phyloP scores from a whole-genome alignment of 2,329 filamentous ascomycete species.

The Leptographium procerum region DNA sequence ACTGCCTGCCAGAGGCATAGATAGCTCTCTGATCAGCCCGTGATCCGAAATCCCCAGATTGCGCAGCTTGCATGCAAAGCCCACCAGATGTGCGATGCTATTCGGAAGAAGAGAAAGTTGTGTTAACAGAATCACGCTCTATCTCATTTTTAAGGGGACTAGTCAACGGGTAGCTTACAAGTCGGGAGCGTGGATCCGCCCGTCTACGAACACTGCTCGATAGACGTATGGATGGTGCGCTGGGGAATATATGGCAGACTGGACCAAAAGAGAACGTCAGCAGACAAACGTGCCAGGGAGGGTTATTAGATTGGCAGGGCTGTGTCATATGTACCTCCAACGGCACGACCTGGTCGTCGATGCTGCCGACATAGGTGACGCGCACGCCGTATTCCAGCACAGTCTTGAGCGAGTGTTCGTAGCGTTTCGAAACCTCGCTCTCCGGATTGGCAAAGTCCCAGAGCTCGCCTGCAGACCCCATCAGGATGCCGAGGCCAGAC shows the following conservation, averaged over 20 bases:
- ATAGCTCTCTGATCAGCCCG: slow-evolving; percentile 82
- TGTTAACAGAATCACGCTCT: neutral
- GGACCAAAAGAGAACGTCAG: neutral
- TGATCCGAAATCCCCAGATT: slow-evolving; percentile 91
- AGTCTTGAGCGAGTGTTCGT: slow-evolving; percentile 62
- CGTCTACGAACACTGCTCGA: slow-evolving; percentile 91
- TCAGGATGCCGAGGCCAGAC: slow-evolving; percentile 72
- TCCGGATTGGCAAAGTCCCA: slow-evolving; percentile 84
- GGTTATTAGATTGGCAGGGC: neutral
- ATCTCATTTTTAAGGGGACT: no score
- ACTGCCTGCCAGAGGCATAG: slow-evolving; percentile 76
- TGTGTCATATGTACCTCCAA: slow-evolving; percentile 54
- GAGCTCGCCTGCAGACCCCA: slow-evolving; percentile 82
- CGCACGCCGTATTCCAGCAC: slow-evolving; percentile 70
- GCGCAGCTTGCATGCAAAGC: slow-evolving; percentile 84
- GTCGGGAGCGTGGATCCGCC: slow-evolving; percentile 80
- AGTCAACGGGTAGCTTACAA: slow-evolving; percentile 45
- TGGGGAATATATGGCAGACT: slow-evolving; percentile 76
- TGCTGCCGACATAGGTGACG: slow-evolving; percentile 82
- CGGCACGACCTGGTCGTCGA: slow-evolving; percentile 92
- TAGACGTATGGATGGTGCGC: slow-evolving; percentile 87
- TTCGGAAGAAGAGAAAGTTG: neutral
- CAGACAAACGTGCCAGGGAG: neutral
- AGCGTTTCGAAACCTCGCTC: slow-evolving; percentile 72
- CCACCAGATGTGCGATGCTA: slow-evolving; percentile 76